Percentiles rank a stretch among this genome's conserved stretches.
Conservation (phyloP, 78 protist genomes). For the Dictyostelium capitatum region DNA sequence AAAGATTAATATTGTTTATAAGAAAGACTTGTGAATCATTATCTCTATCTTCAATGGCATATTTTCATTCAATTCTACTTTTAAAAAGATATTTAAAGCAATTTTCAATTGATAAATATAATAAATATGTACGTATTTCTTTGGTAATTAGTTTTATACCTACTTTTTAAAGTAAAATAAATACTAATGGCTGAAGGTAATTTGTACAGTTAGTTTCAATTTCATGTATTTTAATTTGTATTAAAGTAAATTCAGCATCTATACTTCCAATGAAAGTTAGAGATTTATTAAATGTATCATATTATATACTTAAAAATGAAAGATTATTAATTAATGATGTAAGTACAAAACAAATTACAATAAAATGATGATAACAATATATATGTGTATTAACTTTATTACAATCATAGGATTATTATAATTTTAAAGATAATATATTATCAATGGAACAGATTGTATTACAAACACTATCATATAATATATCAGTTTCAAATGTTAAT, state of each 20-base stretch:
- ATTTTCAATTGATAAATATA: not conserved
- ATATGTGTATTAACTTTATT: no score
- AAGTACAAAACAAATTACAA: not conserved
- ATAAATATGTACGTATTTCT: not conserved
- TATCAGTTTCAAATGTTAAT: not conserved
- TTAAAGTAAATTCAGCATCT: slow-evolving; percentile 12
- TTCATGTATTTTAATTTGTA: slow-evolving; percentile 7
- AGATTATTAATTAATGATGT: slow-evolving; percentile 22
- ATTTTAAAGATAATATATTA: slow-evolving; percentile 9
- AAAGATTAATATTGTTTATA: not conserved
- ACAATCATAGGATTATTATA: not conserved
- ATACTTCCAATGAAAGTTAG: slow-evolving; percentile 19
- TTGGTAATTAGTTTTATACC: not conserved
- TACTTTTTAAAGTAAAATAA: not conserved
- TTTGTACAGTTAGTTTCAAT: slow-evolving; percentile 13
- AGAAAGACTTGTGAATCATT: not conserved
- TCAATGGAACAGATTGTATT: not conserved
- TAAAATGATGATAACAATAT: not conserved
- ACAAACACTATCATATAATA: not conserved
- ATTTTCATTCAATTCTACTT: not conserved
- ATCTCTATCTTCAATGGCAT: not conserved
- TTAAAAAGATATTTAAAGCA: not conserved
- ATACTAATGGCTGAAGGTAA: no score
- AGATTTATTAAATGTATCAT: slow-evolving; percentile 8
- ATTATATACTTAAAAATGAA: slow-evolving; percentile 15